phyloP scores from a whole-genome alignment of 2,329 filamentous ascomycete genomes.

The Exophiala lecanii-corni region DNA sequence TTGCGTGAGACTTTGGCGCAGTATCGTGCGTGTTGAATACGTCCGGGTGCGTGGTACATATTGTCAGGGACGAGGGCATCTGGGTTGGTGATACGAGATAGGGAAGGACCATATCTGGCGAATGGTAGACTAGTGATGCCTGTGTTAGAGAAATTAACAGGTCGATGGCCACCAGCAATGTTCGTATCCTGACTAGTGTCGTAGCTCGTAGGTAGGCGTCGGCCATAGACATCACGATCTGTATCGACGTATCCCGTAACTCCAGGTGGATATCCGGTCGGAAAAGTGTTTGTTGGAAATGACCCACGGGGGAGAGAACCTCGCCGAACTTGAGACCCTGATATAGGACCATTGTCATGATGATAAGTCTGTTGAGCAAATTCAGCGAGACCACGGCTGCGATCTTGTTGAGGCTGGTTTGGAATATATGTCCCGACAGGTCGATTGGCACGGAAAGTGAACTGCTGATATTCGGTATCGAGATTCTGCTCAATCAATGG shows the following conservation, averaged over 20 bases:
- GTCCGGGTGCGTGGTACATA: conserved; percentile 17
- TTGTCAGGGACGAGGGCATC: conserved; percentile 16
- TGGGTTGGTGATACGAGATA: conserved; percentile 1
- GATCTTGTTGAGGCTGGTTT: neutral
- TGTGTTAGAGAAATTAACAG: neutral
- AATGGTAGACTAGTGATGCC: conserved; percentile 5
- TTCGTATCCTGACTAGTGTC: neutral
- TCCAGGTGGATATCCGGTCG: neutral
- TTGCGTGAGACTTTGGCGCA: conserved; percentile 16
- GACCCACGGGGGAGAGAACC: neutral
- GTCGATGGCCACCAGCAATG: neutral
- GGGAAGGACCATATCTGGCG: neutral
- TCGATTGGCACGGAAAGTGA: conserved; percentile 1
- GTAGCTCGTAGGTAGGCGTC: neutral
- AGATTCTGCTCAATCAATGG: conserved; percentile 1
- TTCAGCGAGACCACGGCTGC: neutral
- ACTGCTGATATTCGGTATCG: neutral
- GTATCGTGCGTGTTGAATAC: conserved; percentile 14
- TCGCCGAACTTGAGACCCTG: neutral
- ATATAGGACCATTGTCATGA: conserved; percentile 1
- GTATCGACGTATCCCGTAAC: neutral
- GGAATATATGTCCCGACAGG: neutral
- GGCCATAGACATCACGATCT: neutral
- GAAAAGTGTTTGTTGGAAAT: neutral
- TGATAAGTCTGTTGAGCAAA: neutral